Base-by-base conservation (phyloP, 2,329 filamentous ascomycete species). In the Basipetospora sp. region DNA sequence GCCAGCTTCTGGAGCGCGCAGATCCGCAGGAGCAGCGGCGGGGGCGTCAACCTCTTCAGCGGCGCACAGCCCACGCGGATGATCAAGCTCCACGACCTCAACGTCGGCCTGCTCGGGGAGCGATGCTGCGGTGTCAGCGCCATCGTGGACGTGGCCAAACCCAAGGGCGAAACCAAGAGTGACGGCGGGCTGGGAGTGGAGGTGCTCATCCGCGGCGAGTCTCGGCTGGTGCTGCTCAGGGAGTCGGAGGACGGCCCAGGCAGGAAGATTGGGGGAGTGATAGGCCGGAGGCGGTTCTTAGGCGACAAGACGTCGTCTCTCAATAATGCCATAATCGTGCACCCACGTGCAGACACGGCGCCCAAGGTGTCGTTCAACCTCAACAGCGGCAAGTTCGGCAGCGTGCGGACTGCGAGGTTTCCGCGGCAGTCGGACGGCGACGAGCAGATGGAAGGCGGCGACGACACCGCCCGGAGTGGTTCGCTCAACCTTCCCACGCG, bases 1-100 rank as follows among this genome's bases (percentile, higher is more conserved):
- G 56, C 65, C 4, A 63, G 64, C 11, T 76, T 75, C 53, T 75
- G 71, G 71, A 71, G 74, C 26, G 64, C 70, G 1, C 70, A 75
- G 44, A 57, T 71, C 9, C 66, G 68, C 10, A 67, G 63, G 43
- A 60, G 62, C 11, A 55, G 55, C 6, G 63, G 64, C n/a, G 63
- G 63, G 10, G 64, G 66, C 2, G 64, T 65, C 5, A 71, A 71
- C 39, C 53, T 74, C 3, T 75, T 74, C 45, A 69, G 65, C 41
- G 68, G 69, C 33, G 57, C 66, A 0, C 67, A 69, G 39, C 65
- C 68, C 0, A 64, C 64, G 2, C 62, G 65, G 34, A 75, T 75
- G 68, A 49, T 71, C 10, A 71, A 69, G 34, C 53, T 76, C 3
- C 58, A 58, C 13, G 69, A 74, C 33, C 52, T 75, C 14, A 56